phyloP scores from a whole-genome alignment of 352 stramenopile genomes.

The Pythium guiyangense region DNA sequence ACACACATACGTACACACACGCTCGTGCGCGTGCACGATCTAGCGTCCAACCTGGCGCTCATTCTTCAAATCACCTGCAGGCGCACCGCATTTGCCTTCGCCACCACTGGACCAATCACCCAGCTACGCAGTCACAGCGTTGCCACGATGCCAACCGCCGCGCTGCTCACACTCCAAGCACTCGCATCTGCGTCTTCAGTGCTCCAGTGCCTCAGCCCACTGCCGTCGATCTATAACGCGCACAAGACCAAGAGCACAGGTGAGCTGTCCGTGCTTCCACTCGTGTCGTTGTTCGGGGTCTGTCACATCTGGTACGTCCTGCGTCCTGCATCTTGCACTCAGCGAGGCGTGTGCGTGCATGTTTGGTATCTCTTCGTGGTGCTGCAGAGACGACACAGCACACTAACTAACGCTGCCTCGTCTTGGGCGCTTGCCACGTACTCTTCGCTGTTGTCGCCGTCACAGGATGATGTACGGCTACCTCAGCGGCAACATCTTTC shows the following conservation, averaged over 20 bases:
- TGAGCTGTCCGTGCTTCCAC: conserved; percentile 6
- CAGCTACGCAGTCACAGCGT: too few species aligned
- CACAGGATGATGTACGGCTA: conserved; percentile 32
- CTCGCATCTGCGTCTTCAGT: conserved; percentile 3
- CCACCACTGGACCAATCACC: not conserved
- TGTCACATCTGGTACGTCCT: conserved; percentile 11
- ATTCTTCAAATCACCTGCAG: conserved; percentile 4
- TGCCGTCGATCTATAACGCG: conserved; percentile 1
- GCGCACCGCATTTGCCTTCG: too few species aligned
- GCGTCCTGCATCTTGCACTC: too few species aligned
- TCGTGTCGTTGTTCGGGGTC: conserved; percentile 2
- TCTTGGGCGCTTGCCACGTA: too few species aligned
- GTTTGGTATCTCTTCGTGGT: not conserved
- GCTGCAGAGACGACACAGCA: too few species aligned
- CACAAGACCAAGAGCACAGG: conserved; percentile 4
- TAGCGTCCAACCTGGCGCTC: too few species aligned
- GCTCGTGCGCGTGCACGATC: too few species aligned
- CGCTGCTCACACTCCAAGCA: not conserved
- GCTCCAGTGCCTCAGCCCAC: conserved; percentile 6
- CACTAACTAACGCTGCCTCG: too few species aligned
- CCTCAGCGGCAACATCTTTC: conserved; percentile 19
- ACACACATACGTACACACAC: too few species aligned
- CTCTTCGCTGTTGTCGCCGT: too few species aligned
- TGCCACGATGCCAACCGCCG: not conserved
- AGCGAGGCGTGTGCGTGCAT: too few species aligned